Conservation (phyloP, 2,329 filamentous ascomycete genomes). For the Beauveria bassiana region DNA sequence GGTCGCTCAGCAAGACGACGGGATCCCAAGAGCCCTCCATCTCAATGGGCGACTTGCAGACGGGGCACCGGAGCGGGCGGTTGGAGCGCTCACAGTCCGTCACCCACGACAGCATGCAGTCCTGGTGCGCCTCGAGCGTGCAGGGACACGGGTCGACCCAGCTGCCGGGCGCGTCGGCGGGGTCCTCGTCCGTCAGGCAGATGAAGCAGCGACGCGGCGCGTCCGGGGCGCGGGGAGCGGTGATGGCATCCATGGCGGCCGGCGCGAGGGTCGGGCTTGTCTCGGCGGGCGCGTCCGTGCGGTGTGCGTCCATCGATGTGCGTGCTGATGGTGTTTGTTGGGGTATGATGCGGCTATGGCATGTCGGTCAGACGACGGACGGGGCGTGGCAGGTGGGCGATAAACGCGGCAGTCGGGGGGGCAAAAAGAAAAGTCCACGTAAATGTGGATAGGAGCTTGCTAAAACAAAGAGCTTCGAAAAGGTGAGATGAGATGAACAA, state of each 20-base stretch:
- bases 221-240: conserved; percentile 17
- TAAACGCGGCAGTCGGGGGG: neutral
- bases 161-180: conserved; percentile 36
- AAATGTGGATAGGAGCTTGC: neutral
- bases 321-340: neutral
- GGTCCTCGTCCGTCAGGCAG: conserved; percentile 50
- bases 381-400: neutral
- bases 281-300: neutral
- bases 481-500: neutral
- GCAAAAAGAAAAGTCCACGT: neutral
- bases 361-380: neutral
- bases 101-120: conserved; percentile 85
- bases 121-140: conserved; percentile 82
- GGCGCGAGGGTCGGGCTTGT: conserved; percentile 11
- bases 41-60: conserved; percentile 77
- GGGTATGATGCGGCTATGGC: neutral
- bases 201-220: conserved; percentile 50
- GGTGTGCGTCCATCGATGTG: neutral
- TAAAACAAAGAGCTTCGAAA: neutral
- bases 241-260: conserved; percentile 14
- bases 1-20: conserved; percentile 59
- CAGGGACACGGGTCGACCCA: conserved; percentile 92
- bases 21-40: conserved; percentile 68
- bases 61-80: conserved; percentile 71
- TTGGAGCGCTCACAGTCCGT: conserved; percentile 69